Evolutionary conservation across 2,329 filamentous ascomycete genomes (phyloP), one percentile per base, ranked within the genome.

Genomic region (Rutstroemia sp.): DNA sequence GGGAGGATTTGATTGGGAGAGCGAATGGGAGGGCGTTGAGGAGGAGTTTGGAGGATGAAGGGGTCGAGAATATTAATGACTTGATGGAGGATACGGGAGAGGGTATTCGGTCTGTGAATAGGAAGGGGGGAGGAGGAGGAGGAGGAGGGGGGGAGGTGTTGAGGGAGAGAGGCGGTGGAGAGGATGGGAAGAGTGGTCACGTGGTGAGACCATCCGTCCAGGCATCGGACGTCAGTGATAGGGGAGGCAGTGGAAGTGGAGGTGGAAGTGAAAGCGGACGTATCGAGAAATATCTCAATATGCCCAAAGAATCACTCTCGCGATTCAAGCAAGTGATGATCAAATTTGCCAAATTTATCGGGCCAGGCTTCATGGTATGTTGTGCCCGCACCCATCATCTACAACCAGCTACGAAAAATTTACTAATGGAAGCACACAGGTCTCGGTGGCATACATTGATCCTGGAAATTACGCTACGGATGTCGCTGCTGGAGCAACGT

Each of bases 1-100:
- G 80, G 56, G 78, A 79, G 61, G 82, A 86, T 64, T 71, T 87
- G 57, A 82, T 82, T 67, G 78, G 79, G 34, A 76, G 83, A 57
- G 79, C 78, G 40, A 86, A 84, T 66, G 72, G 77, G 2, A 74
- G 81, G 61, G 71, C 76, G n/a, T 73, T 77, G 58, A 72, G 76
- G 63, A 75, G 74, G 54, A 70, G 73, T 60, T 25, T 42, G 45
- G 67, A 71, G 59, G 65, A 70, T 59, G 65, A 66, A 49, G 67
- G 66, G 19, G 60, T 70, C 27, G 66, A 70, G 48, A 63, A 59
- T 46, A 57, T 59, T 23, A 58, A 62, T 39, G 63, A 65, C 36
- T 53, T 56, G 16, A 19, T 50, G 3, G 52, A 44, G 9, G 38
- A 52, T 48, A 56, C 52, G 38, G 54, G 48, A 2, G n/a, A 48